Evolutionary conservation across 768 basidiomycete genomes (phyloP).

Genomic region (Mycena leptocephala): DNA sequence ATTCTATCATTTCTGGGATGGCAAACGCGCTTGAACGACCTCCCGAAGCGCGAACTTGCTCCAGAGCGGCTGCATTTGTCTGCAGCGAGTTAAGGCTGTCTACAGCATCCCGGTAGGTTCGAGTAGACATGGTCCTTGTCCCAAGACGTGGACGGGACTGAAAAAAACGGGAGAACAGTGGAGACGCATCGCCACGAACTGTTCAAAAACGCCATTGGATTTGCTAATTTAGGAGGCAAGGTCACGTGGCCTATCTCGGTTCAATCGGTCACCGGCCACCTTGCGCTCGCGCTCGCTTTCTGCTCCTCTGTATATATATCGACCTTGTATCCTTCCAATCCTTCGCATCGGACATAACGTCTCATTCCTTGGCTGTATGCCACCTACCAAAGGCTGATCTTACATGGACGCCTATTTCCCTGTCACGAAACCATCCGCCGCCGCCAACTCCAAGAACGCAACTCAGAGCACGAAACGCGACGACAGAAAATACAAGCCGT

Average conservation of each 20-base stretch:
- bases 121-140: slow-evolving; percentile 67
- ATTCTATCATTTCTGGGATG: slow-evolving; percentile 93
- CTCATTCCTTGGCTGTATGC: slow-evolving; percentile 22
- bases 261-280: no score
- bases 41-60: slow-evolving; percentile 85
- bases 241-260: no score
- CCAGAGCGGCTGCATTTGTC: slow-evolving; percentile 94
- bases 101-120: slow-evolving; percentile 83
- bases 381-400: slow-evolving; percentile 11
- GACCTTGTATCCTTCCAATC: neutral
- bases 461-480: slow-evolving; percentile 30
- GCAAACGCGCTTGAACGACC: slow-evolving; percentile 73
- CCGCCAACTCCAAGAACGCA: slow-evolving; percentile 16
- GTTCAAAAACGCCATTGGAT: neutral
- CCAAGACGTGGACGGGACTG: slow-evolving; percentile 13
- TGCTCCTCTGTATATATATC: slow-evolving; percentile 24
- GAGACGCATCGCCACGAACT: slow-evolving; percentile 38
- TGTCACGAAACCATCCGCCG: slow-evolving; percentile 35
- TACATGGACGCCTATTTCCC: slow-evolving; percentile 44
- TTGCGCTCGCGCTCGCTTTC: no score
- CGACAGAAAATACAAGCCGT: slow-evolving; percentile 34
- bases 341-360: slow-evolving; percentile 22
- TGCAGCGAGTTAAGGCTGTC: slow-evolving; percentile 86
- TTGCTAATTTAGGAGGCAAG: no score
- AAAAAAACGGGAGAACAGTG: slow-evolving; percentile 40